Base-by-base conservation (phyloP, 371 early-diverging fungal genomes). In the Lichtheimia ornata region DNA sequence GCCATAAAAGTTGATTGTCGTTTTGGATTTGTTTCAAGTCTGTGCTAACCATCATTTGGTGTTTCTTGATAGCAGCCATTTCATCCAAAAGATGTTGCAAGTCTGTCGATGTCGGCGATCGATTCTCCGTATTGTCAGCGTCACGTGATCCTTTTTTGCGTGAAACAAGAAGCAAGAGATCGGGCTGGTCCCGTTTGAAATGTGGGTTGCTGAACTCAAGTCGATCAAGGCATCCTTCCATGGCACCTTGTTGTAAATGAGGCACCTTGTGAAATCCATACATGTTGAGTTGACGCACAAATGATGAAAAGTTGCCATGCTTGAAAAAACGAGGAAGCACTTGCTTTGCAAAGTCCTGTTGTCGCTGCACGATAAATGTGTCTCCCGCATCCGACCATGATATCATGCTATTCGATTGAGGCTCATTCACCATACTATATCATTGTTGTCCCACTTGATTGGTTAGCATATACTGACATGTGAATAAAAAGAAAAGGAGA, bases 211-310 rank as follows among this genome's bases (percentile, higher is more conserved):
- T 81, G 56, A 83, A 84, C 61, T 86, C 87, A 81, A 84, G 84
- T 27, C 75, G 77, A 40, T 80, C 86, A 28, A 28, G 25, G 20
- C 41, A 12, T 2, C 77, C 69, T 55, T 84, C 83, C 9, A 91
- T 73, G 2, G 88, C 88, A 14, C 93, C 93, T 61, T 90, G 90
- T 53, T 90, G 87, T 14, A 93, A 64, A 67, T 91, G 91, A 5
- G 92, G 90, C 12, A 92, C 85, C 61, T 94, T 94, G 64, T 89
- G 86, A 51, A 89, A 91, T 11, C 92, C 96, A 62, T 94, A 93
- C 91, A 94, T 95, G 64, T 97, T 97, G 17, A 97, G 82, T 72
- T 97, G 97, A 15, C 97, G 84, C 14, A 97, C 96, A 87, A 97
- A 97, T 5, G 91, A 91, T 25, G 92, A 88, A 61, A 95, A 92